A percentile compares a stretch with the other conserved stretches of the same genome.
Evolutionary conservation across 768 basidiomycete genomes (phyloP).

Genomic region (Trametes gibbosa): DNA sequence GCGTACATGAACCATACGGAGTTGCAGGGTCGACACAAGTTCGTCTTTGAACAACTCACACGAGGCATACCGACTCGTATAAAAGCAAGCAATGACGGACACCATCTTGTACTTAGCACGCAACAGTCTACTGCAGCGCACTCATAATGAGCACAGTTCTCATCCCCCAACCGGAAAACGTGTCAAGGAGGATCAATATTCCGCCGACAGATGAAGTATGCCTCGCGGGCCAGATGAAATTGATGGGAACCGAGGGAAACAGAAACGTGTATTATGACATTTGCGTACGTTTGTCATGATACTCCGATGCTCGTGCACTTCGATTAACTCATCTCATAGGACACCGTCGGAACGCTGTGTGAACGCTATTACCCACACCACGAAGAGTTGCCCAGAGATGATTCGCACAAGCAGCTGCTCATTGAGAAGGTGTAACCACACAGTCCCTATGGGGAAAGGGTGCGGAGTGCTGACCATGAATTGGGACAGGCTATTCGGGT

Average conservation of each 20-base stretch:
- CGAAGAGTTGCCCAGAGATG: neutral
- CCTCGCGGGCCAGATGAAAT: neutral
- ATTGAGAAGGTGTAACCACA: neutral
- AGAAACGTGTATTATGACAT: neutral
- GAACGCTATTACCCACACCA: neutral
- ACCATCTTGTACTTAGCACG: neutral
- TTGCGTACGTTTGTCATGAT: neutral
- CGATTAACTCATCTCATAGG: neutral
- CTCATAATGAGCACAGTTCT: neutral
- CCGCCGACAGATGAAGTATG: neutral
- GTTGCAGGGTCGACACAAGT: neutral
- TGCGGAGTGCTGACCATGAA: neutral
- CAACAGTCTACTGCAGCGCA: no score
- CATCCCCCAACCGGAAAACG: neutral
- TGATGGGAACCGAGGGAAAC: neutral
- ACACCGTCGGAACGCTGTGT: slow-evolving; percentile 3
- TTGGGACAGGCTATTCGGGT: neutral
- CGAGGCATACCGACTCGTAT: neutral
- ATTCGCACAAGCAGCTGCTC: neutral
- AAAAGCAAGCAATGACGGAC: neutral
- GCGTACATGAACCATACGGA: neutral
- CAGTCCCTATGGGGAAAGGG: no score
- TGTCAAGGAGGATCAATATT: neutral
- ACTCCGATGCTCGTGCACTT: neutral
- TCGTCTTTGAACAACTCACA: neutral